These are phyloP conservation scores for Protea cynaroides DNA, from an alignment of 164 flowering plant species.

Conservation along the genomic window DNA sequence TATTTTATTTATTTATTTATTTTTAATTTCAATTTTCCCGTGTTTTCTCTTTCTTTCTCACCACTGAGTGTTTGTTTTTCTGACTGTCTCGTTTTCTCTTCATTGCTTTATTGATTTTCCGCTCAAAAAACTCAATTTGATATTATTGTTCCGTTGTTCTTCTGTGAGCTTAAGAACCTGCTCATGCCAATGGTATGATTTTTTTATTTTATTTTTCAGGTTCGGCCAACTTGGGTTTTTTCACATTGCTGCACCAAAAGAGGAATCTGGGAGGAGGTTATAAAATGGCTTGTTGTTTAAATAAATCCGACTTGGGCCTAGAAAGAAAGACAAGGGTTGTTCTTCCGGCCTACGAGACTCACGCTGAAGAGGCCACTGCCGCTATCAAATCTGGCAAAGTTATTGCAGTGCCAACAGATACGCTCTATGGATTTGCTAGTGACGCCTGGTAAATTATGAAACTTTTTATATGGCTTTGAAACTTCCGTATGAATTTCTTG, in stretches of 20 bases:
- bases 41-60: no score
- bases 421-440: slow-evolving; percentile 92
- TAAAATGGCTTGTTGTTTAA: slow-evolving; percentile 30
- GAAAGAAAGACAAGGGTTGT: slow-evolving; percentile 31
- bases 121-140: no score
- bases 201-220: slow-evolving; percentile 34
- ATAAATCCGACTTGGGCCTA: slow-evolving; percentile 21
- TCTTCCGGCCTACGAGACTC: slow-evolving; percentile 54
- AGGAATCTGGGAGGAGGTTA: slow-evolving; percentile 14
- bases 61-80: background rate
- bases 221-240: slow-evolving; percentile 20
- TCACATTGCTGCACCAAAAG: slow-evolving; percentile 14
- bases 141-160: no score
- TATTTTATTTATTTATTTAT: background rate
- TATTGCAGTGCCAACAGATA: slow-evolving; percentile 96
- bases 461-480: background rate
- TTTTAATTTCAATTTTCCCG: background rate
- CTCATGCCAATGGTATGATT: background rate
- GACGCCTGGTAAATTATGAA: slow-evolving; percentile 72
- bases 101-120: background rate
- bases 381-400: slow-evolving; percentile 80
- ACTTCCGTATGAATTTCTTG: background rate
- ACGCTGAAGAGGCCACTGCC: slow-evolving; percentile 55
- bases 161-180: no score
- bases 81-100: background rate